Base-by-base conservation (phyloP, 2,329 filamentous ascomycete genomes). In the Alternaria conjuncta region DNA sequence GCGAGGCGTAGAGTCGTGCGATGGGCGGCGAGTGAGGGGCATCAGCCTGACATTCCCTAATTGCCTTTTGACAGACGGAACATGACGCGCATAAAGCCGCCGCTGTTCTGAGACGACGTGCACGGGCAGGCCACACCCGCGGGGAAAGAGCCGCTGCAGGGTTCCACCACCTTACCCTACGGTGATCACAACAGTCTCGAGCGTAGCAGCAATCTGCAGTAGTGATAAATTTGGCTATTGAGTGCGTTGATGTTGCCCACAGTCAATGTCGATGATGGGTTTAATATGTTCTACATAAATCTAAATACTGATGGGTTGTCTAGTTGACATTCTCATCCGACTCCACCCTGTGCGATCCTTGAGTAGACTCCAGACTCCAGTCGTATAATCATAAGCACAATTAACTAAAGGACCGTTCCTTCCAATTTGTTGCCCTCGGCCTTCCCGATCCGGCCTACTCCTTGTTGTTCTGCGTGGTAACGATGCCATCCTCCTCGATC, bases 401-500 rank as follows among this genome's bases (percentile, higher is more conserved):
- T 36, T 25, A 15, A 25, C 8, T 15, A 18, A 25, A 11, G 15
- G 21, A 13, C 28, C 28, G 3, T 32, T 44, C 18, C 32, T 25
- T 28, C 26, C 53, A 55, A 26, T 28, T 21, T 28, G 12, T 30
- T 32, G 6, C 45, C 45, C 55, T 47, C 23, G 18, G n/a, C 43
- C 30, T n/a, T 32, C 13, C 9, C 11, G 10, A 49, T 21, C 41
- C 28, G 11, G 12, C 26, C 36, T 56, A 66, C 55, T 55, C 61
- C 51, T 68, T 62, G 13, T 71, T 57, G 2, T 69, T 63, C 60
- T 76, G 71, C 10, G 75, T 87, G 9, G 67, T 84, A 54, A 96
- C 86, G 25, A 90, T 81, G 75, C 91, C 84, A 75, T 97, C 93
- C 73, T 94, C 89, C 80, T 97, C 94, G 66, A 97, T 88, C 28